Conservation (phyloP, 2,329 filamentous ascomycete species). For the Phyllosticta capitalensis region DNA sequence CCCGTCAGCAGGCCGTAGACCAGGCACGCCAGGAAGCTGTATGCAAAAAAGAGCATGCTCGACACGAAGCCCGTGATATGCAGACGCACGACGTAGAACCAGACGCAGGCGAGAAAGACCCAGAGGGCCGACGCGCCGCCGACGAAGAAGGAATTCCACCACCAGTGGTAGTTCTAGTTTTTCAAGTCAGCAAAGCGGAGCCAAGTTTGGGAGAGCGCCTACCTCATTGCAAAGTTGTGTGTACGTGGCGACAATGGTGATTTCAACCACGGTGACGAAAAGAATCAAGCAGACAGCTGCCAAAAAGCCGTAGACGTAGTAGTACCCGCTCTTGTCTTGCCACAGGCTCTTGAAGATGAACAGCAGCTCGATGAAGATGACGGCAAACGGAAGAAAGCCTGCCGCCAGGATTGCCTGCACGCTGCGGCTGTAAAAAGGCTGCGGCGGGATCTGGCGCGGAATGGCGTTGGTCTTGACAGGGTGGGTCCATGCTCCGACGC, state of each 20-base stretch:
- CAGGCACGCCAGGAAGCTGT: constrained; percentile 70
- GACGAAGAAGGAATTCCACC: constrained; percentile 80
- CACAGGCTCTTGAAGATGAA: constrained; percentile 82
- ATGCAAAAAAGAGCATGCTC: constrained; percentile 73
- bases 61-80: constrained; percentile 74
- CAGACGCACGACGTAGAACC: constrained; percentile 74
- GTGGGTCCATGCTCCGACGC: constrained; percentile 63
- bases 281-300: constrained; percentile 64
- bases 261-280: constrained; percentile 68
- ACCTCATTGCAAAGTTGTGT: constrained; percentile 70
- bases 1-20: constrained; percentile 75
- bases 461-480: constrained; percentile 67
- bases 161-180: constrained; percentile 70
- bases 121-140: constrained; percentile 68
- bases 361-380: constrained; percentile 78
- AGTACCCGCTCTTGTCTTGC: constrained; percentile 86
- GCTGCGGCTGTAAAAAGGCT: constrained; percentile 65
- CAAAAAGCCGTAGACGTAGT: constrained; percentile 84
- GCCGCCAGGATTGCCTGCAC: constrained; percentile 58
- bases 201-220: constrained; percentile 13
- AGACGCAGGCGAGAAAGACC: constrained; percentile 74
- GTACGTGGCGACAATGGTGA: constrained; percentile 75
- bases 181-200: background rate
- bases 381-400: constrained; percentile 73
- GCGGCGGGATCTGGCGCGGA: constrained; percentile 62